Evolutionary conservation across 1,139 yeast species (phyloP).

Genomic region (Yamadazyma kanchanaburiensis): DNA sequence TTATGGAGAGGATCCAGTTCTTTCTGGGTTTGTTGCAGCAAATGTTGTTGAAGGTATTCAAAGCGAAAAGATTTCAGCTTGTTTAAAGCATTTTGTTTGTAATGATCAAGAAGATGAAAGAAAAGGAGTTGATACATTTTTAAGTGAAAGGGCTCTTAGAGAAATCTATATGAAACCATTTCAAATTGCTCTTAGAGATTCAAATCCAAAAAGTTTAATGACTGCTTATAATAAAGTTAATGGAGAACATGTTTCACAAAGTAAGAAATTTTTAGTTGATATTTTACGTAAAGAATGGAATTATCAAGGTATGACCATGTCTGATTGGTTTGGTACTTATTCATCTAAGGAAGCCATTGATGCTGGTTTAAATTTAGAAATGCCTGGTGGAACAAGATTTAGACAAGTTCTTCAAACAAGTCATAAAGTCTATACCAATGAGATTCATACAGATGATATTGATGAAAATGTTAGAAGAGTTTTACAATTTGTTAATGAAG

Average conservation of each 20-base stretch:
- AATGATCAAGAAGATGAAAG: conserved; percentile 61
- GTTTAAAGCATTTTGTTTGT: conserved; percentile 58
- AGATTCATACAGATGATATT: conserved; percentile 24
- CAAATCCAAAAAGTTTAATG: conserved; percentile 54
- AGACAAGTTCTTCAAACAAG: conserved; percentile 36
- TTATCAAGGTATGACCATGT: conserved; percentile 54
- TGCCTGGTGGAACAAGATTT: conserved; percentile 59
- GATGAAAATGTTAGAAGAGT: conserved; percentile 47
- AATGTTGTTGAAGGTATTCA: conserved; percentile 54
- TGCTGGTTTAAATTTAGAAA: conserved; percentile 60
- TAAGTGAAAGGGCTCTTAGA: conserved; percentile 57
- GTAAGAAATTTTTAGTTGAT: conserved; percentile 36
- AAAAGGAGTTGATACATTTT: conserved; percentile 41
- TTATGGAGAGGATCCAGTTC: conserved; percentile 58
- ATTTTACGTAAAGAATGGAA: conserved; percentile 54
- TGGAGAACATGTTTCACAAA: conserved; percentile 54
- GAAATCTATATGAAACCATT: conserved; percentile 62
- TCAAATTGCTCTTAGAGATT: conserved; percentile 51
- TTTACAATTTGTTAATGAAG: conserved; percentile 43
- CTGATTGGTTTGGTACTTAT: conserved; percentile 65
- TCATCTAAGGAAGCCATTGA: conserved; percentile 44
- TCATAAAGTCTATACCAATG: conserved; percentile 34
- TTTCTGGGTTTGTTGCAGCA: conserved; percentile 52
- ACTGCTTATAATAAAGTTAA: conserved; percentile 59
- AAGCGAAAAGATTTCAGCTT: conserved; percentile 48